These are phyloP conservation scores for Xylariaceae sp. DNA, from an alignment of 2,329 filamentous ascomycete genomes.

Conservation along the genomic window DNA sequence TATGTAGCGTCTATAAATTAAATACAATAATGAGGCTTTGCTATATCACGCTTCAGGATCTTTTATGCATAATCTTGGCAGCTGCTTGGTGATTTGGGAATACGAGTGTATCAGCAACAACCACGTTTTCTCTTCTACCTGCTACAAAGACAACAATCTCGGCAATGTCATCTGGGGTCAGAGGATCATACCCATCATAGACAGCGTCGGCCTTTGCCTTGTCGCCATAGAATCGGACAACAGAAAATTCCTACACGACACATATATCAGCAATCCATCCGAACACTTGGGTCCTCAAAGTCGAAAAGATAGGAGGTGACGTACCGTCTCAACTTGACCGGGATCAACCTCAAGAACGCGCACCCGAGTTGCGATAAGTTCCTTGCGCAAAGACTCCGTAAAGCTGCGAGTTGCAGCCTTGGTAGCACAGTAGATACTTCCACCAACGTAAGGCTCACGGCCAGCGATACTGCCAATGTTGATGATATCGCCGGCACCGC, in stretches of 20 bases:
- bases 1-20: conserved; percentile 11
- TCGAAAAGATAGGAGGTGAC: conserved; percentile 1
- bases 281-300: neutral
- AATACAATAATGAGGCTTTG: conserved; percentile 4
- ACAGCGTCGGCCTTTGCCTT: conserved; percentile 75
- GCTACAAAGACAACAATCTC: conserved; percentile 74
- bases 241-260: conserved; percentile 64
- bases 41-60: conserved; percentile 13
- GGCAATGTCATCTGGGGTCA: conserved; percentile 75
- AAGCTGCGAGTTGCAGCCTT: conserved; percentile 73
- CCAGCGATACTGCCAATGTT: conserved; percentile 66
- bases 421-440: conserved; percentile 74
- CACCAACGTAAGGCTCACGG: conserved; percentile 67
- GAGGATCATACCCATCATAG: conserved; percentile 53
- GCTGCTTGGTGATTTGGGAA: conserved; percentile 70
- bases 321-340: conserved; percentile 68
- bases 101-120: conserved; percentile 70
- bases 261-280: conserved; percentile 3
- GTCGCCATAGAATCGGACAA: conserved; percentile 73
- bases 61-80: conserved; percentile 28
- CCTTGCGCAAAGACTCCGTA: conserved; percentile 66
- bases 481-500: conserved; percentile 87
- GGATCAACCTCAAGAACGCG: conserved; percentile 72
- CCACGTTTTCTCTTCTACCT: conserved; percentile 76
- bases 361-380: conserved; percentile 66